These are phyloP conservation scores for Phytophthora hybrid DNA, from an alignment of 352 stramenopile genomes.

Conservation along the genomic window DNA sequence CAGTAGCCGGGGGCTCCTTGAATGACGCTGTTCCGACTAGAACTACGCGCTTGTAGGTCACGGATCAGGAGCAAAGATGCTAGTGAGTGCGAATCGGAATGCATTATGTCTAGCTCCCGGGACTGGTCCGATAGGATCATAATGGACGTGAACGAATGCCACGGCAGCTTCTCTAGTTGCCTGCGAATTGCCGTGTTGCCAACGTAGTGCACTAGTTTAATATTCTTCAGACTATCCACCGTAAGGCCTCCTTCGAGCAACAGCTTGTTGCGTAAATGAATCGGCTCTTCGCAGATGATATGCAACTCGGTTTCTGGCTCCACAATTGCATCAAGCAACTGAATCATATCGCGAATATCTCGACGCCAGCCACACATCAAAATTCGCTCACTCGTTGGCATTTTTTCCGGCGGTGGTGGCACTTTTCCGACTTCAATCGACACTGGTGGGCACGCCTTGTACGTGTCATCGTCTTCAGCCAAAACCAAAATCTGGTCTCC, in stretches of 20 bases:
- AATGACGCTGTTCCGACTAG: conserved; percentile 22
- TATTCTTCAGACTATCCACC: conserved; percentile 56
- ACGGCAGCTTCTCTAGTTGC: conserved; percentile 59
- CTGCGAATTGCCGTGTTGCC: conserved; percentile 79
- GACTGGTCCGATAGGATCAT: conserved; percentile 81
- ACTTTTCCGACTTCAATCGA: conserved; percentile 46
- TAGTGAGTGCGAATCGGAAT: conserved; percentile 83
- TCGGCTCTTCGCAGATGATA: conserved; percentile 77
- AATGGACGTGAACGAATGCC: conserved; percentile 77
- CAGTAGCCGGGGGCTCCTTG: conserved; percentile 41
- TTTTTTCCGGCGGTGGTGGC: conserved; percentile 29
- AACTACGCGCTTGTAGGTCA: conserved; percentile 57
- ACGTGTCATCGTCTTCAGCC: conserved; percentile 88
- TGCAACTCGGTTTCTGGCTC: conserved; percentile 63
- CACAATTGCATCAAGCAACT: conserved; percentile 74
- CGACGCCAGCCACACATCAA: conserved; percentile 88
- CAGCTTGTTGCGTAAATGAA: conserved; percentile 63
- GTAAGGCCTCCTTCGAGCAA: conserved; percentile 66
- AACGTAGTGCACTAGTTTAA: conserved; percentile 69
- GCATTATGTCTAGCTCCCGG: conserved; percentile 76
- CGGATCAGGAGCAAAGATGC: conserved; percentile 83
- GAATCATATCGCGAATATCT: conserved; percentile 88
- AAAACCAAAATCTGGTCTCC: conserved; percentile 82
- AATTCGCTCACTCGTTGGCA: conserved; percentile 53
- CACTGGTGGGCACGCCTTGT: conserved; percentile 58